Base-by-base conservation (phyloP, 2,329 filamentous ascomycete genomes). In the Lecanicillium sp. region DNA sequence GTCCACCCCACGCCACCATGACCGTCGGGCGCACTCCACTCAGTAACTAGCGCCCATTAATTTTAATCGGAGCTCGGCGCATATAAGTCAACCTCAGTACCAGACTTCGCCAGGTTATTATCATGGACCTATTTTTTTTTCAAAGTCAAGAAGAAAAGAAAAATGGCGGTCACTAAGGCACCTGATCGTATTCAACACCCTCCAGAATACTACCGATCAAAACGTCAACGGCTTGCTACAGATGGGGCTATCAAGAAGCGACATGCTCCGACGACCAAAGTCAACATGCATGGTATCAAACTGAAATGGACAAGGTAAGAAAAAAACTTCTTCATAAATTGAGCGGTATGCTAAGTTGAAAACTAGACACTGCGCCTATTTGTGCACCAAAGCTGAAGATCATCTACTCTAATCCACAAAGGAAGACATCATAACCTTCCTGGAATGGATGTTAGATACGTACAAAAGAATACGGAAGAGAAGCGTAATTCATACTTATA, bases 21-120 rank as follows among this genome's bases (percentile, higher is more conserved):
- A 45, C 27, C 15, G 19, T 17, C 33, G 23, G 29, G 29, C 30
- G 15, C 23, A 29, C 6, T 35, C 6, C 42, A 38, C 33, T 37
- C 27, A 33, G 43, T 45, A n/a, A n/a, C n/a, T n/a, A 45, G 32
- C 43, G 32, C 43, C 21, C 19, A 43, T 45, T 45, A 37, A 29
- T 45, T 29, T 45, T 36, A 45, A 37, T 36, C 20, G 40, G 40
- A 43, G 40, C 38, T 41, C 40, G 21, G 21, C n/a, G 39, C 39
- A 41, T 41, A 41, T 41, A 41, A 41, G 39, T 41, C 36, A 39
- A 39, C 21, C 17, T 26, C 39, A 41, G 39, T 26, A 41, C 21
- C 10, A 20, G 24, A 41, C 29, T 41, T 14, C 15, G 38, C 24
- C 26, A 41, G 26, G 29, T 41, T 20, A 41, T 41, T 41, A 30